Evolutionary conservation across 1,139 yeast genomes (phyloP), one percentile per base, ranked within the genome.

Genomic region (Geotrichum histeridarum): DNA sequence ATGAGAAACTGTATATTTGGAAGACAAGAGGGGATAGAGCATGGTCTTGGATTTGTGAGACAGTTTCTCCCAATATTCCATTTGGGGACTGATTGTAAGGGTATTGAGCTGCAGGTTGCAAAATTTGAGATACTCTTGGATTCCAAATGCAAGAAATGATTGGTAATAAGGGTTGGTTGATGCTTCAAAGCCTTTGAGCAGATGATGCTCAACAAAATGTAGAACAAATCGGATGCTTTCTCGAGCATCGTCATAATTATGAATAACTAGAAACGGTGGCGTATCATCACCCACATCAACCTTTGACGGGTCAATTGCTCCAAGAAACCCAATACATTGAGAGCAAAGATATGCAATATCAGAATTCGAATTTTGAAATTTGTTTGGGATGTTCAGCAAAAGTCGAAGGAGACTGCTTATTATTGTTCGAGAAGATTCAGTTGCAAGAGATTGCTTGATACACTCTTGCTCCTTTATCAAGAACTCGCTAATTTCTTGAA

Each of bases 131-230:
- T 86, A 83, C 60, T 88, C 94, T 66, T 94, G 99, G 79, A 94
- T 88, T 0, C 94, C 88, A 69, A 80, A 86, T 0, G 97, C 96
- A 37, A 91, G 77, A 65, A 85, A 87, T 58, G 87, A 76, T 67
- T 94, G 99, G 51, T 83, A 82, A 30, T 82, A 80, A 0, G 99
- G 96, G 65, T 90, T 90, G 48, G 85, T 86, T 0, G 97, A 85
- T 0, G 96, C 90, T 81, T 95, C 84, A 67, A 90, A 91, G 1
- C 89, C 81, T 44, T 86, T 87, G 8, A 91, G 84, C 15, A 94
- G 74, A 59, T 82, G 77, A 51, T 79, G 78, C 60, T 87, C 86
- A 48, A 91, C 73, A 55, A 91, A 81, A 61, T 79, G 77, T 5
- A 81, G 73, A 15, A 90, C 75, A 64, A 93, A 89, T 4, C 74